phyloP scores from a whole-genome alignment of 345 rosid genomes.

The Eucalyptus cloeziana region DNA sequence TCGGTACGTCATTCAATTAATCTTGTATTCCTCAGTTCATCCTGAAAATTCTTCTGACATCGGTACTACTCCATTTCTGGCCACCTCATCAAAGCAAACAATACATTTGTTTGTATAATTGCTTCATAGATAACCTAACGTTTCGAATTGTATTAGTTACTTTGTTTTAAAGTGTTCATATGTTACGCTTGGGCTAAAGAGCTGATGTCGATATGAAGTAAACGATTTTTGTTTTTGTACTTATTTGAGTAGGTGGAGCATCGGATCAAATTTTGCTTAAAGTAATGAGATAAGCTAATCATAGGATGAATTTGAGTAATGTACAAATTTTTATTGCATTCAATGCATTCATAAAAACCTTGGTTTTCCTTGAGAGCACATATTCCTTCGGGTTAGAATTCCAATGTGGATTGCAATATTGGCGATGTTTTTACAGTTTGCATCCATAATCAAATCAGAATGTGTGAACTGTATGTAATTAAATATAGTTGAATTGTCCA shows the following conservation, averaged over 20 bases:
- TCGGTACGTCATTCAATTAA: no score
- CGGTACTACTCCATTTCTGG: not conserved
- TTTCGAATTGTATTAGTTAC: no score
- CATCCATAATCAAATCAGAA: not conserved
- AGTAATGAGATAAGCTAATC: not conserved
- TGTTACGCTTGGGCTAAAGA: not conserved
- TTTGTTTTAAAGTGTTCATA: no score
- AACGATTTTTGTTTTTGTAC: not conserved
- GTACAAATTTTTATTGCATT: not conserved
- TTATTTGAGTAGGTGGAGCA: not conserved
- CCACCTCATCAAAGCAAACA: not conserved
- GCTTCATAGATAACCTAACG: not conserved
- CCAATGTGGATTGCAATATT: not conserved
- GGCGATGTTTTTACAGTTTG: not conserved
- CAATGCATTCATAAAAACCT: not conserved
- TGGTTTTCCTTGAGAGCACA: not conserved
- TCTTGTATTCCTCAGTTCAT: no score
- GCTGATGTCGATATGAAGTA: not conserved
- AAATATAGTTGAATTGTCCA: no score
- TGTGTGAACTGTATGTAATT: not conserved
- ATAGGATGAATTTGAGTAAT: not conserved
- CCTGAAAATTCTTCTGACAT: no score
- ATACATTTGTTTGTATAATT: not conserved
- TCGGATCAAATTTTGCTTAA: not conserved
- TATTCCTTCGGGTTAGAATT: not conserved